These are phyloP conservation scores for Boletus vermiculosoides DNA, from an alignment of 768 basidiomycete genomes.

Conservation along the genomic window DNA sequence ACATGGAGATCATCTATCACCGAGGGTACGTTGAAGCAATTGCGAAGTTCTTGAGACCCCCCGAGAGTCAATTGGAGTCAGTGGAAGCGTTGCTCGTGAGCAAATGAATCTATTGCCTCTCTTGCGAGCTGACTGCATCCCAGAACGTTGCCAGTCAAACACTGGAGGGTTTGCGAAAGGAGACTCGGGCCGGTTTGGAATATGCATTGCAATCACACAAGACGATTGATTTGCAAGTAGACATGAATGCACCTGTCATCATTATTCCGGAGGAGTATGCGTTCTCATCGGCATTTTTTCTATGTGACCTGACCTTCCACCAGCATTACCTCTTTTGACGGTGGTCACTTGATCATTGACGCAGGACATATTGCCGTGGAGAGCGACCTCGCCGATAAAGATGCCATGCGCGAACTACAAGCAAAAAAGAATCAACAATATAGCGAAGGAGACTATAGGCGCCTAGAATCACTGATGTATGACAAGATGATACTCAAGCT, in stretches of 20 bases:
- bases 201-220: constrained; percentile 91
- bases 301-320: constrained; percentile 9
- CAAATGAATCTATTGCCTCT: neutral
- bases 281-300: constrained; percentile 15
- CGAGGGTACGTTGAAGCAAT: constrained; percentile 91
- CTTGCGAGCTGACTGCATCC: neutral
- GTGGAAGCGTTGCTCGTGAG: constrained; percentile 87
- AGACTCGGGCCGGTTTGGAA: constrained; percentile 92
- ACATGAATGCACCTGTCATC: constrained; percentile 95
- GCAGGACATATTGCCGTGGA: constrained; percentile 95
- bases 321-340: constrained; percentile 72
- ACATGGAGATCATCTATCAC: constrained; percentile 97
- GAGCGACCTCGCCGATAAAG: constrained; percentile 86
- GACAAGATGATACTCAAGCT: constrained; percentile 83
- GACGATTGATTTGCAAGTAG: constrained; percentile 94
- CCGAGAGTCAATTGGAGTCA: constrained; percentile 91
- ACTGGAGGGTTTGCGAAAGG: constrained; percentile 87
- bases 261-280: constrained; percentile 90
- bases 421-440: constrained; percentile 84
- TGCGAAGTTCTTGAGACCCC: constrained; percentile 89
- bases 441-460: constrained; percentile 80
- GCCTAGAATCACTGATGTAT: constrained; percentile 92
- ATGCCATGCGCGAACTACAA: constrained; percentile 71
- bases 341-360: constrained; percentile 89
- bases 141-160: constrained; percentile 92